Percentiles rank a stretch among this genome's conserved stretches.
Evolutionary conservation across 1,284 basidiomycete genomes (phyloP).

Genomic region (Trichosporon faecale): DNA sequence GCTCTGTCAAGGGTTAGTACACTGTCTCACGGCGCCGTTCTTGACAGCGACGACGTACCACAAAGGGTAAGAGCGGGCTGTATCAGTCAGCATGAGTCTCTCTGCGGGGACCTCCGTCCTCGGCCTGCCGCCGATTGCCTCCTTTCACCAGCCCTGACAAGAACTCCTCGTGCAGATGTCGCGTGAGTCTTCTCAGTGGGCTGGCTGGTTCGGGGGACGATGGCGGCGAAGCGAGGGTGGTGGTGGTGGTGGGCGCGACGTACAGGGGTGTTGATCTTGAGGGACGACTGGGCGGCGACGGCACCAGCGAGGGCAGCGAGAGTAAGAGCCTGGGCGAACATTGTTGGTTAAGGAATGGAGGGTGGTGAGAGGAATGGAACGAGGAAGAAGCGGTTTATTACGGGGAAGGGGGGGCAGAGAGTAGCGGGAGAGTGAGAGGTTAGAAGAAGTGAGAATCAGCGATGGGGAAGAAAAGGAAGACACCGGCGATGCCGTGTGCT

Average conservation of each 20-base stretch:
- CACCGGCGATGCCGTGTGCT: constrained; percentile 7
- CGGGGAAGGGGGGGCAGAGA: background rate
- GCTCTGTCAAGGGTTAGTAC: constrained; percentile 32
- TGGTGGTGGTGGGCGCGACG: constrained; percentile 20
- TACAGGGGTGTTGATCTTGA: constrained; percentile 44
- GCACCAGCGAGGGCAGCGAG: constrained; percentile 33
- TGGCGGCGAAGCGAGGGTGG: background rate
- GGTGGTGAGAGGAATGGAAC: background rate
- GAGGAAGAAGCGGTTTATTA: constrained; percentile 8
- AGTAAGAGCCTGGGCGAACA: constrained; percentile 34
- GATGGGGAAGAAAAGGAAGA: background rate
- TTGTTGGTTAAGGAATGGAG: constrained; percentile 23
- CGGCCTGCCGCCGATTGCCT: too few species aligned
- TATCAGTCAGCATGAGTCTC: background rate
- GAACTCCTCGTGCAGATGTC: background rate
- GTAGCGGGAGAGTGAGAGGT: background rate
- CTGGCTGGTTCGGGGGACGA: background rate
- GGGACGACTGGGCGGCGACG: constrained; percentile 32
- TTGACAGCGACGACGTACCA: background rate
- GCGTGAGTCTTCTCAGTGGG: background rate
- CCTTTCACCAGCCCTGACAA: background rate
- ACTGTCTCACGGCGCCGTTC: background rate
- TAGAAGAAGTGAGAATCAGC: constrained; percentile 9
- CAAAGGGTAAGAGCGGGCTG: constrained; percentile 7
- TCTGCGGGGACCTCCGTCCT: background rate